These are phyloP conservation scores for Solanum chacoense DNA, from an alignment of 305 asterid species.

Conservation along the genomic window DNA sequence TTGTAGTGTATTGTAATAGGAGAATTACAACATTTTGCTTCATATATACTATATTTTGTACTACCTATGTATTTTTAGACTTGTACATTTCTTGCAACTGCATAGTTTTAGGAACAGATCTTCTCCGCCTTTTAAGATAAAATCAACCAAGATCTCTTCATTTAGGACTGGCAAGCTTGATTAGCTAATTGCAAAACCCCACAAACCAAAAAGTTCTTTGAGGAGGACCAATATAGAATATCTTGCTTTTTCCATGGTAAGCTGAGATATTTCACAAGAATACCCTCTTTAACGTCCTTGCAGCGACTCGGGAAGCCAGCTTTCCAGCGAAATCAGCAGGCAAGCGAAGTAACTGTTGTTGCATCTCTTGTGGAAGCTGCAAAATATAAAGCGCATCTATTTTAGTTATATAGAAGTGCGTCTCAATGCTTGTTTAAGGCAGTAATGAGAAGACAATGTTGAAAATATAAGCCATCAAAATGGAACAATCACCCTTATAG, in stretches of 20 bases:
- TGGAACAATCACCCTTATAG: background rate
- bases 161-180: background rate
- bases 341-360: slow-evolving; percentile 43
- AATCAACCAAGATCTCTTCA: background rate
- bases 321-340: slow-evolving; percentile 71
- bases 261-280: slow-evolving; percentile 26
- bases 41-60: background rate
- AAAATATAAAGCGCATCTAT: background rate
- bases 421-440: background rate
- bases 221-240: background rate
- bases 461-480: background rate
- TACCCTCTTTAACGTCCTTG: slow-evolving; percentile 64
- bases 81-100: background rate
- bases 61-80: background rate
- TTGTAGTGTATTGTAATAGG: background rate
- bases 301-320: slow-evolving; percentile 58
- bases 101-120: background rate
- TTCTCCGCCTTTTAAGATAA: background rate
- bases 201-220: background rate
- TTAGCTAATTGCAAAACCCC: background rate
- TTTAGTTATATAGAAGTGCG: background rate
- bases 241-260: background rate
- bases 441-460: background rate
- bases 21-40: background rate
- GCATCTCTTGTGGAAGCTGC: slow-evolving; percentile 85